These are phyloP conservation scores for Thraustochytrium striatum DNA, from an alignment of 352 stramenopile species.

Conservation along the genomic window DNA sequence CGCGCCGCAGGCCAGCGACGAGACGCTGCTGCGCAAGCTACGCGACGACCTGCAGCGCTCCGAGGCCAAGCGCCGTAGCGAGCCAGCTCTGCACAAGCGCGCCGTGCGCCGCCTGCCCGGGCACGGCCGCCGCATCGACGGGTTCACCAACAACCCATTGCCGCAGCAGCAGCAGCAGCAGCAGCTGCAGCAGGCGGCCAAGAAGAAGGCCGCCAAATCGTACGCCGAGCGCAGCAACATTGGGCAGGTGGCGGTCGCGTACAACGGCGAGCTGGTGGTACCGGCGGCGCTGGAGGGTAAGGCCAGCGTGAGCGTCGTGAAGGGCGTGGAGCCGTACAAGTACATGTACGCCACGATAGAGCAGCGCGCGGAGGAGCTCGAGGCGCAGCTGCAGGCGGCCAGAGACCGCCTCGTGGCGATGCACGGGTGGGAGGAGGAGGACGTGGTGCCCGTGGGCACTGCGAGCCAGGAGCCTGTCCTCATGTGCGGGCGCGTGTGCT, in stretches of 20 bases:
- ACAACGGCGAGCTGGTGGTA: not conserved
- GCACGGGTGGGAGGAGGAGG: constrained; percentile 55
- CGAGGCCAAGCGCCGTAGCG: constrained; percentile 12
- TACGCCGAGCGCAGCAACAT: constrained; percentile 27
- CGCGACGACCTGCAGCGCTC: not conserved
- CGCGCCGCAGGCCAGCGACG: not conserved
- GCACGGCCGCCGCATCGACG: constrained; percentile 27
- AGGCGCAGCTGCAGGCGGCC: constrained; percentile 50
- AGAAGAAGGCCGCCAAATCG: not conserved
- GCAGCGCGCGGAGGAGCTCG: constrained; percentile 59
- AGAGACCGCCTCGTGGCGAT: constrained; percentile 52
- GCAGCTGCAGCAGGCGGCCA: not conserved
- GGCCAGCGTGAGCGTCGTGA: not conserved
- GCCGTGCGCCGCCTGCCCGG: constrained; percentile 22
- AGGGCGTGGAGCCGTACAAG: constrained; percentile 28
- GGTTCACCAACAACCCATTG: too few relatives aligned
- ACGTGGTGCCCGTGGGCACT: constrained; percentile 66
- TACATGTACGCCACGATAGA: constrained; percentile 68
- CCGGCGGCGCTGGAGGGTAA: not conserved
- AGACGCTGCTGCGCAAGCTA: constrained; percentile 31
- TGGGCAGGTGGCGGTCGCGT: constrained; percentile 12
- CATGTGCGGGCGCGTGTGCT: constrained; percentile 68
- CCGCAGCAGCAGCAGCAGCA: not conserved
- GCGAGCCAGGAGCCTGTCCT: constrained; percentile 66
- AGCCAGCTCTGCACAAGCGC: constrained; percentile 6